Evolutionary conservation across 306 rosid species (phyloP), one percentile per base, ranked within the genome.

Genomic region (Sicyos edulis): DNA sequence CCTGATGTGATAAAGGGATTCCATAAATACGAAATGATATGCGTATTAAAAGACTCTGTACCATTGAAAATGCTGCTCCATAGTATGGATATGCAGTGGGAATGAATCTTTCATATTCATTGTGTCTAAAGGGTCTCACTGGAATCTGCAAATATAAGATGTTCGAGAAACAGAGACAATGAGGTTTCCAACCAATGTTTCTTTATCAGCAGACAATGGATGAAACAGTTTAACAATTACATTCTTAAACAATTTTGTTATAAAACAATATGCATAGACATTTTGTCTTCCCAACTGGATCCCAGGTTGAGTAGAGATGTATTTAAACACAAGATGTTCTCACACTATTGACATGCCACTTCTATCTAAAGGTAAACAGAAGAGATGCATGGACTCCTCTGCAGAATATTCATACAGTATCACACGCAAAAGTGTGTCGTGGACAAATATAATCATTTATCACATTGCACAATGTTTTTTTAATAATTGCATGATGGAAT

Each of bases 71-170:
- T 76, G 97, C 77, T 62, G 96, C 88, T 80, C 96, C 98, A 64
- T 88, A 93, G 61, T 93, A 93, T 49, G 98, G 98, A 81, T 88
- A 93, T 22, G 98, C 98, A 44, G 98, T 84, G 12, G 96, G 93
- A 74, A 93, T 88, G 64, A 93, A 93, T 85, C 98, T 88, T 78
- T 93, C 98, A 2, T 93, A 93, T 85, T 93, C 98, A 49, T 93
- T 83, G 89, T 93, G 98, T 76, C 83, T 90, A 78, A 82, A 93
- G 76, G 97, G 98, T 40, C 95, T 96, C 56, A 93, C 98, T 58
- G 98, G 98, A 74, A 93, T 93, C 98, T 93, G 89, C 86, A 26
- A 26, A 53, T 40, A 75, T 49, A 44, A 77, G 72, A 51, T 55
- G 34, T 78, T 51, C 82, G 82, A 60, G 60, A 32, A 56, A 21